Conservation (phyloP, 805 yeast species). For the Jamesozyma hellenica region DNA sequence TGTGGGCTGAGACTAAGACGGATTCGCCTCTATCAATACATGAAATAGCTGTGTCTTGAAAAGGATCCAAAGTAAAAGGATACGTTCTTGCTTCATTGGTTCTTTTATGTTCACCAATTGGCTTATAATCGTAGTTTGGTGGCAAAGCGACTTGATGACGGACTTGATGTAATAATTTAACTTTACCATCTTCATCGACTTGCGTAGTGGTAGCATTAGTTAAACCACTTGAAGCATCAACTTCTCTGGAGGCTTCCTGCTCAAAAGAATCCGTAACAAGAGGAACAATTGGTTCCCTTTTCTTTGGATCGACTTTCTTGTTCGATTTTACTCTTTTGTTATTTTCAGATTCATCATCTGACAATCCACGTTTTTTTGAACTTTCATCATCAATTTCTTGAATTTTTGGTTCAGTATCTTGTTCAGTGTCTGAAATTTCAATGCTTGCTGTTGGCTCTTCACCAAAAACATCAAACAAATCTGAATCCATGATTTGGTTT, state of each 20-base stretch:
- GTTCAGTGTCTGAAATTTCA: slow-evolving; percentile 10
- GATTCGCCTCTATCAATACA: slow-evolving; percentile 93
- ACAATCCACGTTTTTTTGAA: slow-evolving; percentile 13
- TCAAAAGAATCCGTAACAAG: slow-evolving; percentile 81
- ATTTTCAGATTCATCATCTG: slow-evolving; percentile 9
- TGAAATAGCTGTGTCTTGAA: slow-evolving; percentile 92
- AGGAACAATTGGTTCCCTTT: slow-evolving; percentile 46
- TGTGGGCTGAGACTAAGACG: slow-evolving; percentile 93
- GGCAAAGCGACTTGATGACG: slow-evolving; percentile 97
- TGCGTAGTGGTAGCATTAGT: slow-evolving; percentile 34
- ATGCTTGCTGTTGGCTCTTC: slow-evolving; percentile 19
- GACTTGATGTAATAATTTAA: slow-evolving; percentile 81
- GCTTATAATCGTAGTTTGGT: slow-evolving; percentile 76
- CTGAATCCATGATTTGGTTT: slow-evolving; percentile 8
- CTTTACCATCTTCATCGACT: slow-evolving; percentile 38
- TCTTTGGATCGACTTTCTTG: slow-evolving; percentile 29
- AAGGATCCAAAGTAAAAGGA: slow-evolving; percentile 91
- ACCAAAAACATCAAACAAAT: slow-evolving; percentile 28
- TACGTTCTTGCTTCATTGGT: slow-evolving; percentile 72
- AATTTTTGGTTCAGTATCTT: slow-evolving; percentile 1
- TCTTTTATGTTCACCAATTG: slow-evolving; percentile 81
- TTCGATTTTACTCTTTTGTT: slow-evolving; percentile 8
- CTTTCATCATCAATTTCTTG: slow-evolving; percentile 2
- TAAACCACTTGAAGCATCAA: slow-evolving; percentile 70
- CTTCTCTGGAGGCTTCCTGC: slow-evolving; percentile 82